phyloP scores from a whole-genome alignment of 1,139 yeast species.

The Pichia sp. region DNA sequence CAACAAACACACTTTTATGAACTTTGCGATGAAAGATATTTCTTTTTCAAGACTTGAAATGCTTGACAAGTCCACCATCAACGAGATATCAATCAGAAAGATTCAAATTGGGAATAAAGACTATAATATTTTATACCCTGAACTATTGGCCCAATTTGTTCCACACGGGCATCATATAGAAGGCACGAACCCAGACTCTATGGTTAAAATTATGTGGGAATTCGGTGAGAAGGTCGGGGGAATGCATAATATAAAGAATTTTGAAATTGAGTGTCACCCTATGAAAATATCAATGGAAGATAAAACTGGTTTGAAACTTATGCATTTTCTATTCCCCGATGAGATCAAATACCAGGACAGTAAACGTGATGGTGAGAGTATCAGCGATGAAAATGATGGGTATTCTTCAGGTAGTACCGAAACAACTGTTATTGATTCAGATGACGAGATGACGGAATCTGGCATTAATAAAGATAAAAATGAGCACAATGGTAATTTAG shows the following conservation, averaged over 20 bases:
- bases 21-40: slow-evolving; percentile 62
- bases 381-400: slow-evolving; percentile 12
- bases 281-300: slow-evolving; percentile 58
- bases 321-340: slow-evolving; percentile 51
- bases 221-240: slow-evolving; percentile 69
- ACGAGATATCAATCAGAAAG: slow-evolving; percentile 55
- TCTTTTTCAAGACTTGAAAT: slow-evolving; percentile 57
- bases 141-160: slow-evolving; percentile 41
- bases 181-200: slow-evolving; percentile 7
- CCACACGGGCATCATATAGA: slow-evolving; percentile 23
- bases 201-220: slow-evolving; percentile 54
- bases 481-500: slow-evolving; percentile 2
- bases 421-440: slow-evolving; percentile 16
- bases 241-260: slow-evolving; percentile 52
- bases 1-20: slow-evolving; percentile 42
- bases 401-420: background rate
- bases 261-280: slow-evolving; percentile 51
- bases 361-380: slow-evolving; percentile 3
- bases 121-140: slow-evolving; percentile 61
- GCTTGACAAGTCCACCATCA: slow-evolving; percentile 59
- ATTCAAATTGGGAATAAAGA: slow-evolving; percentile 70
- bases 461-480: background rate
- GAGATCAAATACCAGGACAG: slow-evolving; percentile 2
- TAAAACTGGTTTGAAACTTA: slow-evolving; percentile 50
- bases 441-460: background rate